These are phyloP conservation scores for Aspergillus luchuensis DNA, from an alignment of 2,329 filamentous ascomycete species.

Conservation along the genomic window DNA sequence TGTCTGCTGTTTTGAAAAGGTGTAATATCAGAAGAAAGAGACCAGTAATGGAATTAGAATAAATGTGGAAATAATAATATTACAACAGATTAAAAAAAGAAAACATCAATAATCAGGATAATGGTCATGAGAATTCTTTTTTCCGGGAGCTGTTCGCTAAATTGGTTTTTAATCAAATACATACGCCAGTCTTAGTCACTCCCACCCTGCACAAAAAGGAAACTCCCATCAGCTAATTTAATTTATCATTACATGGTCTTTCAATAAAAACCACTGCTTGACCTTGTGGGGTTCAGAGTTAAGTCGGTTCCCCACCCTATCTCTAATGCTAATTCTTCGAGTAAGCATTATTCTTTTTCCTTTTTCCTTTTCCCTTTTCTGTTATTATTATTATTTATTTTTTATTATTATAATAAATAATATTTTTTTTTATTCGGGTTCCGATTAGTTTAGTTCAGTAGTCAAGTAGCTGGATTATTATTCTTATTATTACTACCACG, in stretches of 20 bases:
- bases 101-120: background rate
- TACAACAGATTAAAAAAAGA: background rate
- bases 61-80: background rate
- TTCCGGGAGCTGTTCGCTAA: background rate
- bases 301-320: constrained; percentile 20
- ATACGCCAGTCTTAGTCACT: background rate
- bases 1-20: no score
- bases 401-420: constrained; percentile 12
- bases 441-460: constrained; percentile 1
- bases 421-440: constrained; percentile 10
- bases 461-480: background rate
- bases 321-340: constrained; percentile 19
- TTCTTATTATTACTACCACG: constrained; percentile 12
- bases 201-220: constrained; percentile 12
- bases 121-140: background rate
- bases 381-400: background rate
- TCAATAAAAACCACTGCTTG: constrained; percentile 16
- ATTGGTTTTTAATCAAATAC: background rate
- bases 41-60: no score
- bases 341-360: constrained; percentile 10
- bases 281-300: constrained; percentile 25
- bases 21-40: no score
- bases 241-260: constrained; percentile 1
- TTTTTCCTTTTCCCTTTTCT: constrained; percentile 14
- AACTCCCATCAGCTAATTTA: background rate